Evolutionary conservation across 768 basidiomycete genomes (phyloP), one percentile per base, ranked within the genome.

Genomic region (Dendrothele bispora): DNA sequence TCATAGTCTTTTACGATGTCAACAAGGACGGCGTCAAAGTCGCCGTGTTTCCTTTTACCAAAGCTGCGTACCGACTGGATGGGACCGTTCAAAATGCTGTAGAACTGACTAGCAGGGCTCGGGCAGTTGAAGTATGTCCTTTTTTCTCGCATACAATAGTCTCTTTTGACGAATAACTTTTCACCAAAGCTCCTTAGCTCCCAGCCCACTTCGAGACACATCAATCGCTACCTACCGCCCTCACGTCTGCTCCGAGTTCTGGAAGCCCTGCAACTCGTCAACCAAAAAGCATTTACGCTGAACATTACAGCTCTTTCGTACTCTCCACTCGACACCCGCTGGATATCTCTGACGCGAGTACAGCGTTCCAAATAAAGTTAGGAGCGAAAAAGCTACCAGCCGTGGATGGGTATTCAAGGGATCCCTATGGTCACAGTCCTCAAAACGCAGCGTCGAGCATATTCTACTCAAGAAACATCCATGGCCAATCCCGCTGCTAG

Each of bases 41-140:
- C 48, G 95, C 95, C 5, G 84, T 89, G 29, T 66, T 98, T 8
- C 95, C 94, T 0, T 89, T 98, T 54, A 83, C 89, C 18, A 98
- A 98, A 67, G 83, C 86, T 30, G 88, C 90, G 1, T 98, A 91
- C 65, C 70, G 95, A 18, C 79, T 98, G 0, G 95, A 95, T 4
- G 95, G 98, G 68, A 93, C 93, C 0, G 83, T 98, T 21, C 68
- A 84, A 39, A 95, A 94, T 3, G 83, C 94, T 0, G 84, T 98
- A 21, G 85, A 91, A 59, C 62, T 98, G 27, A 68, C 67, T n/a
- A 77, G 85, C 5, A 68, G 80, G 28, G 76, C 86, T 12, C 71
- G 86, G 14, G 95, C 97, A 0, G 61, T 98, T 34, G 86, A 92
- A 72, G 94, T 92, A 53, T 30, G 78, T 65, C n/a, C 24, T 49